Percentiles rank a stretch among this genome's conserved stretches.
phyloP scores from a whole-genome alignment of 352 stramenopile genomes.

The Phytophthora pisi region DNA sequence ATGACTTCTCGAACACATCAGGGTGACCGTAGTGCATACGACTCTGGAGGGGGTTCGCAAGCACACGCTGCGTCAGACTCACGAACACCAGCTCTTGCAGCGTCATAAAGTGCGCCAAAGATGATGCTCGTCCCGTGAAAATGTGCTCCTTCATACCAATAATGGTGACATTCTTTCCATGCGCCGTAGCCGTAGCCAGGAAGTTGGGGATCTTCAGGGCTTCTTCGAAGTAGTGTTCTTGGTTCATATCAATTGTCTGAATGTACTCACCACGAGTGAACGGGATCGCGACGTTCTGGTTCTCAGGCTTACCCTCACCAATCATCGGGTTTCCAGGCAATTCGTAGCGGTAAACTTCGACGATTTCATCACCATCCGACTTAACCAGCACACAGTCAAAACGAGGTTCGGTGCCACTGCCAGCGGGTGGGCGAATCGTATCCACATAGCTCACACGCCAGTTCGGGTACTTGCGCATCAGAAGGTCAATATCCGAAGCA shows the following conservation, averaged over 20 bases:
- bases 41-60: constrained; percentile 74
- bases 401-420: constrained; percentile 67
- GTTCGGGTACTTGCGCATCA: constrained; percentile 97
- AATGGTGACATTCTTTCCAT: constrained; percentile 76
- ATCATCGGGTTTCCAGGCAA: constrained; percentile 83
- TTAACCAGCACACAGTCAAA: constrained; percentile 87
- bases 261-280: constrained; percentile 89
- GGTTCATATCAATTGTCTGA: constrained; percentile 93
- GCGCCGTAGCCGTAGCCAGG: constrained; percentile 70
- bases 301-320: constrained; percentile 88
- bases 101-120: constrained; percentile 88
- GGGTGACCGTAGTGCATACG: constrained; percentile 91
- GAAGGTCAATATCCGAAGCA: constrained; percentile 96
- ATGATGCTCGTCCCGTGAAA: constrained; percentile 87
- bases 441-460: constrained; percentile 91
- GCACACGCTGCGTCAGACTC: constrained; percentile 84
- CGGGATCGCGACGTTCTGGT: constrained; percentile 87
- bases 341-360: constrained; percentile 89
- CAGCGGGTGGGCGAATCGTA: constrained; percentile 73
- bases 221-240: constrained; percentile 91
- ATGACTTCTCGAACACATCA: constrained; percentile 90
- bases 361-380: constrained; percentile 84
- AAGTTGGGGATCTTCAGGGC: constrained; percentile 91
- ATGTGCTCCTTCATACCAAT: constrained; percentile 92
- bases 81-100: constrained; percentile 90